Conservation (phyloP, 2,329 filamentous ascomycete genomes). For the Beauveria varroae region DNA sequence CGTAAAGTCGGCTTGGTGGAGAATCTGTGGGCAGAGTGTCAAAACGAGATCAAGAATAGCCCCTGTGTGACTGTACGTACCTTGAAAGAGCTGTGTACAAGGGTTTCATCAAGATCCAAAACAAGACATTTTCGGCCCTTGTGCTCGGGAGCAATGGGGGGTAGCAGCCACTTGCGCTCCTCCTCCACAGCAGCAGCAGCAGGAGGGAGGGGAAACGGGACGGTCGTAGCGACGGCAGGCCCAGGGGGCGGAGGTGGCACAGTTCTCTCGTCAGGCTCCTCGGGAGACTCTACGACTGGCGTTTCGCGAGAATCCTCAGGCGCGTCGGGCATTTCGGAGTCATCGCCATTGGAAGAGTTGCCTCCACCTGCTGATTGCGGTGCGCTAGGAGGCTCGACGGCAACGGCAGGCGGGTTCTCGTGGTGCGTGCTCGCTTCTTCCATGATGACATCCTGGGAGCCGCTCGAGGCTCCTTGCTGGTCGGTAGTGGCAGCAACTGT, state of each 20-base stretch:
- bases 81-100: slow-evolving; percentile 99
- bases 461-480: slow-evolving; percentile 39
- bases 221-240: slow-evolving; percentile 33
- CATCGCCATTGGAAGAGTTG: slow-evolving; percentile 41
- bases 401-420: slow-evolving; percentile 27
- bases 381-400: slow-evolving; percentile 36
- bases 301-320: slow-evolving; percentile 42
- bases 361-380: slow-evolving; percentile 13
- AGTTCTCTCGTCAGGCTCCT: slow-evolving; percentile 24
- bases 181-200: slow-evolving; percentile 34
- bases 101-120: slow-evolving; percentile 88
- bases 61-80: slow-evolving; percentile 37
- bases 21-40: slow-evolving; percentile 52
- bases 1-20: slow-evolving; percentile 97
- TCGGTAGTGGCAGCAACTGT: slow-evolving; percentile 32
- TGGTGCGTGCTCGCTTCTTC: slow-evolving; percentile 40
- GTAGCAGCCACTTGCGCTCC: slow-evolving; percentile 62
- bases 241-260: slow-evolving; percentile 41
- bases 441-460: slow-evolving; percentile 40
- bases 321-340: slow-evolving; percentile 61
- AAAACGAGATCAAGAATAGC: slow-evolving; percentile 11
- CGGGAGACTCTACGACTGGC: slow-evolving; percentile 16
- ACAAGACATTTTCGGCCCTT: slow-evolving; percentile 90
- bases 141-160: slow-evolving; percentile 71
- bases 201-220: slow-evolving; percentile 32